A percentile compares a stretch with the other conserved stretches of the same genome.
phyloP scores from a whole-genome alignment of 2,329 filamentous ascomycete genomes.

The Tympanopsis confertula region DNA sequence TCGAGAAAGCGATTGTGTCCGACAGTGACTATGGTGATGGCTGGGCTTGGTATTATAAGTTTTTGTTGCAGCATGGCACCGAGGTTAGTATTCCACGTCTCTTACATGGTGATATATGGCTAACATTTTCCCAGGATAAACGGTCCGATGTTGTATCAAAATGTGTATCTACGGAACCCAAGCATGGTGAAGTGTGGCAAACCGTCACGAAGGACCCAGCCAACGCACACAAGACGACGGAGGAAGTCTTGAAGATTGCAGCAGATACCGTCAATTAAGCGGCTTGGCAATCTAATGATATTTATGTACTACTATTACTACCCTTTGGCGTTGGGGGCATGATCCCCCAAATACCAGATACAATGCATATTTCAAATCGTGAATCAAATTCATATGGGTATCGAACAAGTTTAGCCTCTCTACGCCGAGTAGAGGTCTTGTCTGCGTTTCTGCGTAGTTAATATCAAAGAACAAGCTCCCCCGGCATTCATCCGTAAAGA shows the following conservation, averaged over 20 bases:
- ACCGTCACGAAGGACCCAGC: slow-evolving; percentile 71
- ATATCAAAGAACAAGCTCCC: too few relatives aligned
- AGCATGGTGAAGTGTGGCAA: slow-evolving; percentile 90
- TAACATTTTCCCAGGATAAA: slow-evolving; percentile 58
- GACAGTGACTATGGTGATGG: slow-evolving; percentile 82
- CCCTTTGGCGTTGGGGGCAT: too few relatives aligned
- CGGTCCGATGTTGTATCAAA: slow-evolving; percentile 71
- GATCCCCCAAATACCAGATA: too few relatives aligned
- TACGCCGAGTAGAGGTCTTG: too few relatives aligned
- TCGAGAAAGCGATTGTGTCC: slow-evolving; percentile 83
- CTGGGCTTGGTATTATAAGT: slow-evolving; percentile 98
- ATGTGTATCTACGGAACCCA: slow-evolving; percentile 72
- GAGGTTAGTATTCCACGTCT: slow-evolving; percentile 23
- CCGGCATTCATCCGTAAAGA: too few relatives aligned
- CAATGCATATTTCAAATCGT: too few relatives aligned
- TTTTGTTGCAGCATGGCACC: slow-evolving; percentile 81
- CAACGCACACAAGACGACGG: slow-evolving; percentile 63
- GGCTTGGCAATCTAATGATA: too few relatives aligned
- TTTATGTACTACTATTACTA: too few relatives aligned
- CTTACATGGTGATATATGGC: too few relatives aligned
- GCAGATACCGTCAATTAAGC: slow-evolving; percentile 26
- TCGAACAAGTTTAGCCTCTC: too few relatives aligned
- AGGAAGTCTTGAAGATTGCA: slow-evolving; percentile 76
- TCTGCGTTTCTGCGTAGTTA: too few relatives aligned
- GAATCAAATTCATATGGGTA: too few relatives aligned